Evolutionary conservation across 306 rosid species (phyloP), one percentile per base, ranked within the genome.

Genomic region (Begonia masoniana): DNA sequence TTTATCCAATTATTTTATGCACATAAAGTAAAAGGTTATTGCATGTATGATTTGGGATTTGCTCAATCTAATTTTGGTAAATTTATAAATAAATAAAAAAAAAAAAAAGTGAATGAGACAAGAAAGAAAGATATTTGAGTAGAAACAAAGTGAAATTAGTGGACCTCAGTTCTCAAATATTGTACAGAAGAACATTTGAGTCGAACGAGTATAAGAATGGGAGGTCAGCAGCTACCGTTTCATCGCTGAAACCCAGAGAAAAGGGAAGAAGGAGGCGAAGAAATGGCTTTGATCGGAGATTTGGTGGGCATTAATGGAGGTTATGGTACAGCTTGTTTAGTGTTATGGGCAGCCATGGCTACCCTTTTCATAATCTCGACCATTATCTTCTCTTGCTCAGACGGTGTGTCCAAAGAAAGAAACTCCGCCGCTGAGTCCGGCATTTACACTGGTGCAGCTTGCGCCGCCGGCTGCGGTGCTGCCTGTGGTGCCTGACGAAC

Each of bases 381-480:
- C 35, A 39, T 75, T 36, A 70, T 82, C n/a, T 82, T 77, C 70
- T 77, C 83, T 50, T 85, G 83, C 31, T 71, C 88, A 2, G 81
- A 71, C 51, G 83, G 87, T 61, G 72, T 50, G 6, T 65, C 83
- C 54, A 82, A 79, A 57, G 83, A 75, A 43, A 77, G 71, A 53
- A 49, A 50, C 47, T 67, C 77, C 52, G 58, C 74, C 9, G 57
- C 75, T 12, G 77, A 82, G 54, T 47, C 76, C 6, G 81, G 75
- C 43, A 55, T 63, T 41, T 62, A 73, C 51, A 83, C 83, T 4
- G 81, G 69, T 16, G 91, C 66, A 26, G 35, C 35, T 26, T 82
- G 89, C 10, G 84, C 66, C 1, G 85, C 83, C 0, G 83, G 50
- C 15, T 83, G 94, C 24, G 85, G 83, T 47, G 76, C 81, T 13